These are phyloP conservation scores for Yamadazyma atmosphaerica DNA, from an alignment of 1,139 yeast species.

Conservation along the genomic window DNA sequence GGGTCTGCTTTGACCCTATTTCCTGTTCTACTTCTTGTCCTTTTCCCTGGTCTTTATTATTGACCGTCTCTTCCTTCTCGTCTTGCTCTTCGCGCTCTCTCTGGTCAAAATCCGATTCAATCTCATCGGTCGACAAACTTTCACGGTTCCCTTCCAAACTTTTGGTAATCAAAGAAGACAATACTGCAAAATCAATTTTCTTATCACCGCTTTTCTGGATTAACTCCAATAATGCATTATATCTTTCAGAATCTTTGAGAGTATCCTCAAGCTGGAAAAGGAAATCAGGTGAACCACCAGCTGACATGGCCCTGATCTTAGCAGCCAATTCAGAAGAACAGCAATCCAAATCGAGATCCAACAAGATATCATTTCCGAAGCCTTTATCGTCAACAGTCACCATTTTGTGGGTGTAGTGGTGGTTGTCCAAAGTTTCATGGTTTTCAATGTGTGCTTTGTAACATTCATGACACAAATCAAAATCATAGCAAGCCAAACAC, in stretches of 20 bases:
- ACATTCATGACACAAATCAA: constrained; percentile 56
- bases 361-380: constrained; percentile 16
- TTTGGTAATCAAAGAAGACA: constrained; percentile 21
- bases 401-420: constrained; percentile 29
- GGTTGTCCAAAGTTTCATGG: constrained; percentile 19
- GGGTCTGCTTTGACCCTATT: constrained; percentile 2
- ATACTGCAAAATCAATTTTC: constrained; percentile 23
- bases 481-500: constrained; percentile 54
- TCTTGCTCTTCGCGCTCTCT: constrained; percentile 2
- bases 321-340: constrained; percentile 21
- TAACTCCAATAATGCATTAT: constrained; percentile 20
- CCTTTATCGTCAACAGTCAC: neutral
- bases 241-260: constrained; percentile 27
- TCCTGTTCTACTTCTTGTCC: neutral
- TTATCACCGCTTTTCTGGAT: constrained; percentile 19
- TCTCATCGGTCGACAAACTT: neutral
- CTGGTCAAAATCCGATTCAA: constrained; percentile 2
- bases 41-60: neutral
- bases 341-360: constrained; percentile 30
- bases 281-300: constrained; percentile 20
- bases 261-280: constrained; percentile 22
- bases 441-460: constrained; percentile 21
- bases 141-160: constrained; percentile 3
- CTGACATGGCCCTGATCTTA: constrained; percentile 21
- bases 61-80: neutral